Conservation (phyloP, 176 grass and related monocot genomes). For the Miscanthus lutarioriparius region DNA sequence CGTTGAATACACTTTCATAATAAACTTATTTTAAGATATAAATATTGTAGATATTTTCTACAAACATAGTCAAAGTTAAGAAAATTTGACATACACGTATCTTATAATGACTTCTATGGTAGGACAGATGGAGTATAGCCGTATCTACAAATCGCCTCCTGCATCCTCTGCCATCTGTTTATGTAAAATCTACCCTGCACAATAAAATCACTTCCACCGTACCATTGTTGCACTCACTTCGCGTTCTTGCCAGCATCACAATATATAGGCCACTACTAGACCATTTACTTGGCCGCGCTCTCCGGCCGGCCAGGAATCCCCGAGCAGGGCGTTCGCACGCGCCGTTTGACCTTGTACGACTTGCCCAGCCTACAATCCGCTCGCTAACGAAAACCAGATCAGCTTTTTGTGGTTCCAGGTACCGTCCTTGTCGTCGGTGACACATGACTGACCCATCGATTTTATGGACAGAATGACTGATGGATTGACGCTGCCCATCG, state of each 20-base stretch:
- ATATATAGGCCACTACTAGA: not conserved
- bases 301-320: constrained; percentile 15
- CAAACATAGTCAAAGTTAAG: too few relatives aligned
- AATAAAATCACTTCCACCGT: too few relatives aligned
- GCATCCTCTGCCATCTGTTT: too few relatives aligned
- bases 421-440: constrained; percentile 12
- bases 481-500: not conserved
- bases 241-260: not conserved
- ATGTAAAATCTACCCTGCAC: too few relatives aligned
- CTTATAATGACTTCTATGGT: too few relatives aligned
- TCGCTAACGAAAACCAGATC: not conserved
- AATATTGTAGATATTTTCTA: too few relatives aligned
- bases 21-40: too few relatives aligned
- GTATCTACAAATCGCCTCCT: too few relatives aligned
- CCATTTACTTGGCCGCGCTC: not conserved
- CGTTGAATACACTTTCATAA: too few relatives aligned
- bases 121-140: too few relatives aligned
- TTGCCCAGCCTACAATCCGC: not conserved
- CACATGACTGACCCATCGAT: not conserved
- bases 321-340: constrained; percentile 15
- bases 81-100: too few relatives aligned
- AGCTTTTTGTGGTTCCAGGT: constrained; percentile 2
- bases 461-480: not conserved
- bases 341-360: not conserved
- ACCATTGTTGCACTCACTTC: not conserved